Base-by-base conservation (phyloP, 495 filamentous ascomycete genomes). In the Aspergillus indologenus region DNA sequence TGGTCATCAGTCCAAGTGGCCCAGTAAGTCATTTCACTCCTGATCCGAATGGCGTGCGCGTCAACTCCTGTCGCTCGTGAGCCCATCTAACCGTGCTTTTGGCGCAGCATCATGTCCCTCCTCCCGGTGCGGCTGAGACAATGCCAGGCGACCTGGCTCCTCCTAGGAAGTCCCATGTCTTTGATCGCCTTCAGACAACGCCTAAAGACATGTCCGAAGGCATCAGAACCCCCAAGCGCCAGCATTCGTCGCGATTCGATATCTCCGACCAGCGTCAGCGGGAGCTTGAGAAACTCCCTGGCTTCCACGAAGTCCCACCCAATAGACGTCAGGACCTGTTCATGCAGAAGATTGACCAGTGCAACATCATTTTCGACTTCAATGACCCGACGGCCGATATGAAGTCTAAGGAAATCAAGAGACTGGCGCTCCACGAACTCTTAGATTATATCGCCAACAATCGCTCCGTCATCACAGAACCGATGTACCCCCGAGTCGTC, bases 321-420 rank as follows among this genome's bases (percentile, higher is more conserved):
- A 92, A 96, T 62, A 85, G 92, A 40, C 88, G 94, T 53, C 93
- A 99, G 76, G 94, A 98, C 45, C 83, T 99, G 18, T 99, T 99
- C 77, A 96, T 99, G 93, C 92, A 98, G 72, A 99, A 99, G 82
- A 95, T 99, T 67, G 94, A 98, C 68, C 94, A 99, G 74, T 99
- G 94, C 80, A 99, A 99, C 68, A 95, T 99, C 75, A 99, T 99
- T 64, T 99, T 99, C 67, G 94, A 99, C 73, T 99, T 99, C 78
- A 99, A 97, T 73, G 94, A 99, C 68, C 91, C 95, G 43, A 95
- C 90, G 60, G 92, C 87, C 54, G 94, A 99, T 66, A 98, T 98
- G 93, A 98, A 98, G 72, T 96, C 93, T n/a, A 99, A 99, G 73
- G 94, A 99, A 75, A 97, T 99, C 81, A 99, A 99, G 81, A 85